A percentile compares a stretch with the other conserved stretches of the same genome.
Conservation (phyloP, 345 rosid species). For the Salix exigua region DNA sequence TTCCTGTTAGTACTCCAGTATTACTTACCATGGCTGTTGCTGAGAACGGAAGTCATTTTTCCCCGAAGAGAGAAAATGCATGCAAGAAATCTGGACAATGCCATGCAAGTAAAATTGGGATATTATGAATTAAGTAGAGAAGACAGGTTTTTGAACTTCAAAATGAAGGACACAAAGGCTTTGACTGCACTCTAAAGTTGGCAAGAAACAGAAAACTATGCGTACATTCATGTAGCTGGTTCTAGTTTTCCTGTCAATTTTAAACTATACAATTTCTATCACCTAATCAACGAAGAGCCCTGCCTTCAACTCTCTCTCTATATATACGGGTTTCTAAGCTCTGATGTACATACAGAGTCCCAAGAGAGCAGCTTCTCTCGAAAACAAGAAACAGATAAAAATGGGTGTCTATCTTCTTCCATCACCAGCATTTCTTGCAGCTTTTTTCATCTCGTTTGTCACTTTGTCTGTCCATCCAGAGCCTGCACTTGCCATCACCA, state of each 20-base stretch:
- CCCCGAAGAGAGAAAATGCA: not conserved
- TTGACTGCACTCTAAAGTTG: conserved; percentile 69
- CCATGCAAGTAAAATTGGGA: not conserved
- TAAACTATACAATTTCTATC: not conserved
- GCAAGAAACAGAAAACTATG: conserved; percentile 39
- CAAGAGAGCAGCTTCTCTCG: not conserved
- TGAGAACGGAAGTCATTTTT: not conserved
- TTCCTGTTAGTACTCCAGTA: not conserved
- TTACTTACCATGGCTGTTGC: not conserved
- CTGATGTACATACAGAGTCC: not conserved
- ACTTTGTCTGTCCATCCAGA: too few relatives aligned
- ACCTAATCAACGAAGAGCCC: conserved; percentile 24
- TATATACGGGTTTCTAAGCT: conserved; percentile 17
- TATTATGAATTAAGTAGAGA: not conserved
- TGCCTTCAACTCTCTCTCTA: conserved; percentile 21
- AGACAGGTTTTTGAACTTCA: too few relatives aligned
- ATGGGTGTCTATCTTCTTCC: too few relatives aligned
- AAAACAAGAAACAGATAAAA: not conserved
- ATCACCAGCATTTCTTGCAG: too few relatives aligned
- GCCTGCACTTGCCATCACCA: too few relatives aligned
- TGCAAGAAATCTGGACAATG: not conserved
- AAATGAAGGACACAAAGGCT: conserved; percentile 40
- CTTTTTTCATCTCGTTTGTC: too few relatives aligned
- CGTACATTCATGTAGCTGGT: not conserved
- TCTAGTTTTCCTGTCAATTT: not conserved